Evolutionary conservation across 169 alveolate genomes (phyloP).

Genomic region (Perkinsus marinus): DNA sequence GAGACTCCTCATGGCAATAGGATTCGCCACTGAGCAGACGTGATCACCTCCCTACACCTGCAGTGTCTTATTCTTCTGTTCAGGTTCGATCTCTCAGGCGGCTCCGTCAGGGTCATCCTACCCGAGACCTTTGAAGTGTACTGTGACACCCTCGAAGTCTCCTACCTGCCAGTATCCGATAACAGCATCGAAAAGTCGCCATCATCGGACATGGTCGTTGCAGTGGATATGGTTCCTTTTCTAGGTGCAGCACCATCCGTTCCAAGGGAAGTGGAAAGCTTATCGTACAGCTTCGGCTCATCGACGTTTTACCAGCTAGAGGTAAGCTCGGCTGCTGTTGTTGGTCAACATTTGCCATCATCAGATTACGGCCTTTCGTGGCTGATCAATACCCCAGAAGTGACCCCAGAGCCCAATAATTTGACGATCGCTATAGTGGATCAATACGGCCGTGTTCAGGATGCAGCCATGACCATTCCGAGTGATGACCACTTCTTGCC

Average conservation of each 20-base stretch:
- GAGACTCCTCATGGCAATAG: not conserved
- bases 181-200: not conserved
- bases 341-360: not conserved
- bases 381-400: not conserved
- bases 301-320: not conserved
- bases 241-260: not conserved
- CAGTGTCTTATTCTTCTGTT: not conserved
- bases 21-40: not conserved
- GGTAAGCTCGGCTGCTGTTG: not conserved
- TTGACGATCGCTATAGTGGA: not conserved
- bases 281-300: not conserved
- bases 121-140: not conserved
- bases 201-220: not conserved
- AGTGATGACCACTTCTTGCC: not conserved
- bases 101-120: not conserved
- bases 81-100: not conserved
- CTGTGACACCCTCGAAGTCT: not conserved
- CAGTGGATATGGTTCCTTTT: not conserved
- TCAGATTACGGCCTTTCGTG: not conserved
- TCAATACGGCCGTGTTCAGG: not conserved
- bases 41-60: not conserved
- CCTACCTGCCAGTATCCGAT: not conserved
- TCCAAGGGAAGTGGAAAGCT: not conserved
- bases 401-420: not conserved
- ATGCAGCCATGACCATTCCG: not conserved